Conservation (phyloP, 208 protist genomes). For the Naegleria lovaniensis region DNA sequence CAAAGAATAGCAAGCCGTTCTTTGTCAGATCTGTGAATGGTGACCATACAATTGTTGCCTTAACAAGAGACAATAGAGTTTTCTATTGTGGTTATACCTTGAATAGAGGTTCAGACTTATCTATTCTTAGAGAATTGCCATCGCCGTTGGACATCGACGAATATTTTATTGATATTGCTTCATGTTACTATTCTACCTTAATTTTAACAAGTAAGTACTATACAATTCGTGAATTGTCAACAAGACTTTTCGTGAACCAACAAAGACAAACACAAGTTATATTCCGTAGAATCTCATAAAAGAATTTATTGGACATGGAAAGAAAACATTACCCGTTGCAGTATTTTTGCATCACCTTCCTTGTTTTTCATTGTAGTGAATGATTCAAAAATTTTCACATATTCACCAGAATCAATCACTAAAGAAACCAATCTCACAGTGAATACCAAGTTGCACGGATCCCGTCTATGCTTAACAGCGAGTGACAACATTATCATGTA, state of each 20-base stretch:
- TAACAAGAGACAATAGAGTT: neutral
- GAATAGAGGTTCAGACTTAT: neutral
- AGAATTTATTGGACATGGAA: neutral
- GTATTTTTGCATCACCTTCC: neutral
- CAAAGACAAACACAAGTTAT: neutral
- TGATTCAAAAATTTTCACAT: neutral
- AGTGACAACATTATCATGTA: too few species aligned
- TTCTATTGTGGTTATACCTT: neutral
- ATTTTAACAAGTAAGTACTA: neutral
- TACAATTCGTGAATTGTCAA: neutral
- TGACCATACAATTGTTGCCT: neutral
- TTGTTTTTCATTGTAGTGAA: neutral
- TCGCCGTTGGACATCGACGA: neutral
- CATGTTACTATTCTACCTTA: neutral
- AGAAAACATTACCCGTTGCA: neutral
- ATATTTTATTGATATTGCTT: neutral
- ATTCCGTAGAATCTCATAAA: neutral
- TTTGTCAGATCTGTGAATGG: neutral
- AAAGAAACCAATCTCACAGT: too few species aligned
- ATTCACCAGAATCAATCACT: too few species aligned
- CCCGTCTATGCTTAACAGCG: too few species aligned
- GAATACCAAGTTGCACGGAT: too few species aligned
- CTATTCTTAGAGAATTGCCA: neutral
- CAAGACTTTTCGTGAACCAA: too few species aligned
- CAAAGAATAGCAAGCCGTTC: neutral